Evolutionary conservation across 257 asterid species (phyloP).

Genomic region (Cinchona pubescens): DNA sequence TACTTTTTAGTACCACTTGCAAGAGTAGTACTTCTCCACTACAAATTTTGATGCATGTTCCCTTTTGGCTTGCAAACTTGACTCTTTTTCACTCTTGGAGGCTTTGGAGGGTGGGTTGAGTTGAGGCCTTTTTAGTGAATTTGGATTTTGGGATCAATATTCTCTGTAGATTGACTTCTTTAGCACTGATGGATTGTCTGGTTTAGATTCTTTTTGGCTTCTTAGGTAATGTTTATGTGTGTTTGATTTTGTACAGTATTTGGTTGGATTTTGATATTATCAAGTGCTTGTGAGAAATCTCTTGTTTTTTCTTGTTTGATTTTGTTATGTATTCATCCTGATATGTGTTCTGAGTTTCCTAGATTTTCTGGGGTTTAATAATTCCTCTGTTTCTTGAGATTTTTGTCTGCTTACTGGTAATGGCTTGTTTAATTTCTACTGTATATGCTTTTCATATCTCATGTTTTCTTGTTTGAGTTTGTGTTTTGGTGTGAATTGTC

Average conservation of each 20-base stretch:
- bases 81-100: constrained; percentile 17
- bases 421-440: not conserved
- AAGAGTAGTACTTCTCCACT: constrained; percentile 25
- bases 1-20: constrained; percentile 34
- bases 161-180: constrained; percentile 1
- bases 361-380: not conserved
- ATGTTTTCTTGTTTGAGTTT: not conserved
- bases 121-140: not conserved
- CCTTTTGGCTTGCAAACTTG: constrained; percentile 21
- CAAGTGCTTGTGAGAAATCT: not conserved
- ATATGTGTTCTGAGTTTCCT: not conserved
- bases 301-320: not conserved
- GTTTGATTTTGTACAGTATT: not conserved
- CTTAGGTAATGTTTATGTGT: not conserved
- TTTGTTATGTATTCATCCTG: not conserved
- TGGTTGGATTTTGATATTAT: not conserved
- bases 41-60: constrained; percentile 16
- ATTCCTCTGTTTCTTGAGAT: constrained; percentile 5
- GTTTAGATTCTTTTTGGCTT: not conserved
- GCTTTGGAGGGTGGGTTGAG: constrained; percentile 25
- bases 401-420: not conserved
- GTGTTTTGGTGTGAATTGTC: not conserved
- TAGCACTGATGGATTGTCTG: not conserved
- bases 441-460: not conserved
- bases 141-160: not conserved